Evolutionary conservation across 1,284 basidiomycete species (phyloP), one percentile per base, ranked within the genome.

Genomic region (Schizophyllum amplum): DNA sequence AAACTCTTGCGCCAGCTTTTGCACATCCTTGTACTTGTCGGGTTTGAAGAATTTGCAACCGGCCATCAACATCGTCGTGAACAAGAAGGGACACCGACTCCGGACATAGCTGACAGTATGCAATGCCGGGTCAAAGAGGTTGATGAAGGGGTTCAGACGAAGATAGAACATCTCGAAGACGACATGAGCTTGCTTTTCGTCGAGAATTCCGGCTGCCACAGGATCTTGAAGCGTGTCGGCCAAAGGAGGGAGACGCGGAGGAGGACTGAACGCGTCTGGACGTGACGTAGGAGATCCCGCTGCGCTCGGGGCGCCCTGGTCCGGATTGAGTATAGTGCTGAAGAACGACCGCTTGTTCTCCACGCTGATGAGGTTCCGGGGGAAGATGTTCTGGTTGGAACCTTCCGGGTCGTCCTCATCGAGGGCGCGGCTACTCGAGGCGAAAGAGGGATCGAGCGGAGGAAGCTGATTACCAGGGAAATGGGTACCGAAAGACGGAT

Each of bases 11-110:
- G 83, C 86, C 24, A 90, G 76, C 61, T 81, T 82, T 61, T 84
- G 82, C 62, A 83, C 87, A 25, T 75, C 72, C 61, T 80, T 81
- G 70, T 87, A 91, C 33, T 82, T 68, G 52, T 83, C 81, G 7
- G 84, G 81, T 59, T 81, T 81, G 74, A 90, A 93, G 66, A 93
- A 93, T 69, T 93, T 92, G 75, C 86, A 87, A 22, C 85, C 87
- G 17, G 86, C 88, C 79, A 90, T 87, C 65, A 93, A 76, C 57
- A 94, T 78, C 27, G 85, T 82, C 5, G 90, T 89, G 69, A 92
- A 93, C 55, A 94, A 75, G 65, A 93, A 86, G 0, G 87, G 85
- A 53, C 83, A 89, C 59, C 80, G 82, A 22, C 76, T 76, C 62
- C 91, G 87, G 63, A 92, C 83, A 66, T 91, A 91, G 46, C 74